A percentile compares a stretch with the other conserved stretches of the same genome.
These are phyloP conservation scores for Puya raimondii DNA, from an alignment of 176 grass and related monocot species.

Conservation along the genomic window DNA sequence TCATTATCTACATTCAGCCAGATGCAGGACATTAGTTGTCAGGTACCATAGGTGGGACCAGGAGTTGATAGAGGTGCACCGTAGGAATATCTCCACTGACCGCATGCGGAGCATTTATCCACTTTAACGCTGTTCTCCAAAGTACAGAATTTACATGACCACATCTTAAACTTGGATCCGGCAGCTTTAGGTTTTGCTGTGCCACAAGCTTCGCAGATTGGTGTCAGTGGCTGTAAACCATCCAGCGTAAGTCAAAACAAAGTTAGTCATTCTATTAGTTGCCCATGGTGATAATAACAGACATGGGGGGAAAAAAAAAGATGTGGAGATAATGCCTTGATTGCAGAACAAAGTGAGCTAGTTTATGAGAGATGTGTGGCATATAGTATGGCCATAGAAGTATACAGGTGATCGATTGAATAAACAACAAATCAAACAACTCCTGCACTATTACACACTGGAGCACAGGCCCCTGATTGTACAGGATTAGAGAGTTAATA, in stretches of 20 bases:
- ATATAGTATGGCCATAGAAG: neutral
- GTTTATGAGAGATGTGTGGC: neutral
- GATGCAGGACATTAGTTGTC: constrained; percentile 5
- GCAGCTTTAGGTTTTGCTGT: constrained; percentile 52
- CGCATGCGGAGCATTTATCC: constrained; percentile 81
- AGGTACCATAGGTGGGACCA: constrained; percentile 38
- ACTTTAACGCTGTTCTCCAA: constrained; percentile 61
- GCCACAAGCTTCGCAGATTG: constrained; percentile 79
- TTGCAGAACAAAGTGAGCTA: neutral
- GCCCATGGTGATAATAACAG: neutral
- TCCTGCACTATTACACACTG: neutral
- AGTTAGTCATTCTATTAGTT: neutral
- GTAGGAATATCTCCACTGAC: constrained; percentile 90
- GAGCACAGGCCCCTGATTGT: neutral
- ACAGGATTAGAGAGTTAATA: neutral
- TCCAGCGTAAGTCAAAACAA: neutral
- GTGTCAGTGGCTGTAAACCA: constrained; percentile 45
- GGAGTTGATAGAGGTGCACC: constrained; percentile 37
- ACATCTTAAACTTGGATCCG: constrained; percentile 49
- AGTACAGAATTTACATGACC: constrained; percentile 95
- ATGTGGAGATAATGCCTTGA: neutral
- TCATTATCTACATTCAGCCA: neutral
- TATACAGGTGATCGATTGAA: too few species aligned
- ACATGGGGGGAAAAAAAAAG: neutral
- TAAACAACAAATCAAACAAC: too few species aligned